A percentile compares a stretch with the other conserved stretches of the same genome.
Conservation (phyloP, 2,329 filamentous ascomycete species). For the Pestalotiopsis sp. region DNA sequence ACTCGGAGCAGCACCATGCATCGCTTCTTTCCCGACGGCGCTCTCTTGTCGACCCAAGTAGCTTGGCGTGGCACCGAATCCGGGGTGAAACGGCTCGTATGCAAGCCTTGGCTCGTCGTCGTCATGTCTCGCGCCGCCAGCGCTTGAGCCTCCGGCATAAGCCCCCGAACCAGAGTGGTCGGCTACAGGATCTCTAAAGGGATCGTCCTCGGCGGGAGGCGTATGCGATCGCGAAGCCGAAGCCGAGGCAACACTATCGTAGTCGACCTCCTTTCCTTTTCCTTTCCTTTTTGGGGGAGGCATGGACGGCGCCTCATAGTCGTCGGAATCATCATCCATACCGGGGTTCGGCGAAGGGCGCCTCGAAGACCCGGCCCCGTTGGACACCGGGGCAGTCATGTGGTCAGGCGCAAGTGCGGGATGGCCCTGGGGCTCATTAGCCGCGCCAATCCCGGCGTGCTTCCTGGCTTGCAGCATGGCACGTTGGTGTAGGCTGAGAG, state of each 20-base stretch:
- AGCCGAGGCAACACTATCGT: conserved; percentile 25
- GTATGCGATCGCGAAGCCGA: conserved; percentile 31
- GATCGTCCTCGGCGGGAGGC: conserved; percentile 32
- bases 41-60: conserved; percentile 43
- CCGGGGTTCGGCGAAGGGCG: conserved; percentile 9
- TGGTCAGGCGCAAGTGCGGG: background rate
- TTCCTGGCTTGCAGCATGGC: conserved; percentile 70
- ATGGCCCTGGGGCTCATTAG: conserved; percentile 18
- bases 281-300: conserved; percentile 29
- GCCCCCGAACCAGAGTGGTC: conserved; percentile 16
- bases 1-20: conserved; percentile 41
- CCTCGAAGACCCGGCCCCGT: conserved; percentile 11
- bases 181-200: conserved; percentile 37
- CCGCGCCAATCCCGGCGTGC: conserved; percentile 43
- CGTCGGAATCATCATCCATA: conserved; percentile 6
- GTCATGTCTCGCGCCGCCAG: conserved; percentile 21
- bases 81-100: conserved; percentile 38
- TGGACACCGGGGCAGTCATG: conserved; percentile 10
- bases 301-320: conserved; percentile 30
- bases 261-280: conserved; percentile 34
- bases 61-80: conserved; percentile 35
- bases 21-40: conserved; percentile 41
- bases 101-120: conserved; percentile 30
- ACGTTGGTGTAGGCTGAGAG: conserved; percentile 82
- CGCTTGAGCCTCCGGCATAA: conserved; percentile 22